Evolutionary conservation across 2,329 filamentous ascomycete genomes (phyloP).

Genomic region (Lachnellula cervina): DNA sequence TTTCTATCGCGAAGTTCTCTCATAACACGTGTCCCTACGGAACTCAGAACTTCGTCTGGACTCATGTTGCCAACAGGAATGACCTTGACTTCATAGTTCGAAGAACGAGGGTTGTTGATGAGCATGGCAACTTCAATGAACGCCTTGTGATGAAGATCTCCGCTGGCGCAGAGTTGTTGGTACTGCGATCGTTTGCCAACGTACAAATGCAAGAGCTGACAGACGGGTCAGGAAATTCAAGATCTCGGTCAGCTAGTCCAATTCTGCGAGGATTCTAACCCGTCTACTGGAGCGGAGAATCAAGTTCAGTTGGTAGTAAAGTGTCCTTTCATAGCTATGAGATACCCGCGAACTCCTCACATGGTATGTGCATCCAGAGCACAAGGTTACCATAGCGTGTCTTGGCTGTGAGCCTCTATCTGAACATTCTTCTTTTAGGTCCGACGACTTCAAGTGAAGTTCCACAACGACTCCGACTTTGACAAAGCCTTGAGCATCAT

Average conservation of each 20-base stretch:
- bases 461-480: constrained; percentile 35
- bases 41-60: constrained; percentile 25
- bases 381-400: not conserved
- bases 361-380: constrained; percentile 18
- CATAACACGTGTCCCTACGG: constrained; percentile 21
- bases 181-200: constrained; percentile 26
- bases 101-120: constrained; percentile 16
- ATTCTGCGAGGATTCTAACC: constrained; percentile 13
- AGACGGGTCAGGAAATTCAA: constrained; percentile 26
- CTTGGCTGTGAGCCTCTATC: not conserved
- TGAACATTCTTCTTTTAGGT: constrained; percentile 29
- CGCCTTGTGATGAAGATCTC: constrained; percentile 34
- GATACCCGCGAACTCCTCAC: constrained; percentile 28
- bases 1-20: constrained; percentile 31
- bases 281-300: constrained; percentile 17
- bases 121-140: constrained; percentile 16
- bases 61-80: constrained; percentile 24
- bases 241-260: constrained; percentile 25
- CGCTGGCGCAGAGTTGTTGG: constrained; percentile 38
- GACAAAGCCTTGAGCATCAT: constrained; percentile 20
- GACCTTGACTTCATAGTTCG: constrained; percentile 27
- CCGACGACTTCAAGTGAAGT: constrained; percentile 41
- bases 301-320: constrained; percentile 32
- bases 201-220: not conserved
- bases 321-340: constrained; percentile 32